These are phyloP conservation scores for Peronospora destructor DNA, from an alignment of 352 stramenopile species.

Conservation along the genomic window DNA sequence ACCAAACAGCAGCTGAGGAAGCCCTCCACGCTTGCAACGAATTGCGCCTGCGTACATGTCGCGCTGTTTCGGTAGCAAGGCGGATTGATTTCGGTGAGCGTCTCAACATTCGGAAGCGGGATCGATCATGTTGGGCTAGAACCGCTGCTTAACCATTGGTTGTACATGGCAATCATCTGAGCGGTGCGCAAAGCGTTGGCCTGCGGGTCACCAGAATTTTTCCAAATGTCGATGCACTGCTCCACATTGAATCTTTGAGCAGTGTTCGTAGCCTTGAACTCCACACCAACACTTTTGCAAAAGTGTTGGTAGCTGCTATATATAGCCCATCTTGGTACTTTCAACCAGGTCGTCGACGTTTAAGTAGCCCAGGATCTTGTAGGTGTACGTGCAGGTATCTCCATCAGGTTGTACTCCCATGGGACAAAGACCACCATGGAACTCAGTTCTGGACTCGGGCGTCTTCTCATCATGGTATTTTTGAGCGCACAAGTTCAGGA, in stretches of 20 bases:
- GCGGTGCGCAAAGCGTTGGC: conserved; percentile 45
- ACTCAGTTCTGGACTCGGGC: conserved; percentile 26
- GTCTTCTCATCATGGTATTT: conserved; percentile 41
- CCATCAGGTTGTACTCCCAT: conserved; percentile 49
- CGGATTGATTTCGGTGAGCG: conserved; percentile 41
- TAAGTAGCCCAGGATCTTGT: conserved; percentile 56
- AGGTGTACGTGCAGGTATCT: conserved; percentile 54
- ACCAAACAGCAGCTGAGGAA: conserved; percentile 55
- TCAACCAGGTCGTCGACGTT: conserved; percentile 59
- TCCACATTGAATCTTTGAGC: conserved; percentile 27
- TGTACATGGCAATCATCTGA: conserved; percentile 54
- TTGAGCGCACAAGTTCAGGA: conserved; percentile 60
- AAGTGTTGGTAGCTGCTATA: conserved; percentile 57
- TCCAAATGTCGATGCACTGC: conserved; percentile 52
- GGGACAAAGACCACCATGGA: conserved; percentile 39
- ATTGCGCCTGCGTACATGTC: conserved; percentile 33
- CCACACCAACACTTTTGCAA: conserved; percentile 41
- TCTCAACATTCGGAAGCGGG: conserved; percentile 31
- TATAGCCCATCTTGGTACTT: conserved; percentile 54
- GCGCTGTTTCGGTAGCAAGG: conserved; percentile 55
- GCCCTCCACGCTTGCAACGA: conserved; percentile 43
- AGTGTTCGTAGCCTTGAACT: conserved; percentile 40
- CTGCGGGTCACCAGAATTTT: conserved; percentile 31
- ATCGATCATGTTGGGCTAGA: conserved; percentile 38
- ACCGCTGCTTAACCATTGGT: conserved; percentile 28